Conservation (phyloP, 768 basidiomycete species). For the Amanita muscaria region DNA sequence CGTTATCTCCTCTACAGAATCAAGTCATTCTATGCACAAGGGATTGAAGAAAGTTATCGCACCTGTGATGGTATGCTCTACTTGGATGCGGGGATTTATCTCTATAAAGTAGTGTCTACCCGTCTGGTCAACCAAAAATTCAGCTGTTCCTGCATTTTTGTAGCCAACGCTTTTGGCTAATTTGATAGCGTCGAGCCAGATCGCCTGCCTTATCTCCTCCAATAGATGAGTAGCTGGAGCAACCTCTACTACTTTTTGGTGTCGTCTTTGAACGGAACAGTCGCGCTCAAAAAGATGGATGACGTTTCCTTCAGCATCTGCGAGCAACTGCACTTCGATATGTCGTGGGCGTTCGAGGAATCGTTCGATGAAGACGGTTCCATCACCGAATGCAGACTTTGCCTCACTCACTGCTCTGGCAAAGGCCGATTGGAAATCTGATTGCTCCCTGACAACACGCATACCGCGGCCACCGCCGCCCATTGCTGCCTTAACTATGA, state of each 20-base stretch:
- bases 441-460: slow-evolving; percentile 95
- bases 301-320: slow-evolving; percentile 86
- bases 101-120: slow-evolving; percentile 99
- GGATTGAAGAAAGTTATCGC: slow-evolving; percentile 15
- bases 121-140: slow-evolving; percentile 96
- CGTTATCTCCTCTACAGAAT: slow-evolving; percentile 85
- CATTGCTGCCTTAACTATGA: slow-evolving; percentile 99
- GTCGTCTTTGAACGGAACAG: slow-evolving; percentile 95
- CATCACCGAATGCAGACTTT: slow-evolving; percentile 94
- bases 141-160: slow-evolving; percentile 94
- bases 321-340: slow-evolving; percentile 94
- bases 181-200: slow-evolving; percentile 87
- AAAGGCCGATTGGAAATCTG: slow-evolving; percentile 83
- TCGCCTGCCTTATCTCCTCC: slow-evolving; percentile 84
- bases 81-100: slow-evolving; percentile 98
- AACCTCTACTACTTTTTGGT: slow-evolving; percentile 99
- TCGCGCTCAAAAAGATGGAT: slow-evolving; percentile 99
- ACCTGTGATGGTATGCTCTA: slow-evolving; percentile 99
- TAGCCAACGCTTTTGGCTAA: slow-evolving; percentile 91
- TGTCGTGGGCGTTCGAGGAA: slow-evolving; percentile 95
- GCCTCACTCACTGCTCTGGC: slow-evolving; percentile 92
- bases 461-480: slow-evolving; percentile 98
- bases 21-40: slow-evolving; percentile 7
- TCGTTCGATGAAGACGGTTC: slow-evolving; percentile 98
- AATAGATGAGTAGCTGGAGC: slow-evolving; percentile 93